Base-by-base conservation (phyloP, 225 moss, liverwort and hornwort genomes). In the Anthoceros angustus region DNA sequence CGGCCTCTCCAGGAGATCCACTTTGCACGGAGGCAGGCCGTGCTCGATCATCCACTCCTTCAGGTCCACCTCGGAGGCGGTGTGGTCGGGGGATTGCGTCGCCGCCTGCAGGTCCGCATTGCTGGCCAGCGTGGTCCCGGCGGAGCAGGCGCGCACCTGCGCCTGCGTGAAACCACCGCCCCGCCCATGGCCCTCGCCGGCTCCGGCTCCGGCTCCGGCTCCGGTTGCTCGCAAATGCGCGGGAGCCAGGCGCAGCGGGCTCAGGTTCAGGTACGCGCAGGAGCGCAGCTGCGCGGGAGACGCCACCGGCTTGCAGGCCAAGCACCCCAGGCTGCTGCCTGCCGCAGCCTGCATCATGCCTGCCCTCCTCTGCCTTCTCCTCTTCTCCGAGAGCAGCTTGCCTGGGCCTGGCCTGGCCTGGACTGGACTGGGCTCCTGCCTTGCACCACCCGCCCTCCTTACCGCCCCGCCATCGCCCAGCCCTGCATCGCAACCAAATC, bases 1-100 rank as follows among this genome's bases (percentile, higher is more conserved):
- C 64, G 72, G 76, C 73, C 79, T 89, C 83, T 64, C 89, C 72
- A 80, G 77, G 74, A 77, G 84, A 73, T 81, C 43, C 64, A 98
- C 89, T 78, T 86, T 92, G 68, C 87, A 89, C 42, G 85, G 81
- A 6, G 84, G 87, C 66, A 92, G 71, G 5, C 98, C 98, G 55
- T 98, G 84, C 63, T 87, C 92, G 62, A 92, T 87, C 98, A 98
- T 98, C 98, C 98, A 98, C 70, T 98, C 82, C 77, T 98, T 98
- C 92, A 98, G 87, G 79, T 98, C 98, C 72, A 81, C 77, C 12
- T 82, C 86, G 62, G 82, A 83, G 63, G 80, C 69, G 62, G 16
- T 75, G 48, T 82, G 83, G 63, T 78, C 75, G 8, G 55, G 55
- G 7, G 4, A 55, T 69, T 69, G 77, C 78, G 83, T 75, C 77